These are phyloP conservation scores for Lyophyllum decastes DNA, from an alignment of 768 basidiomycete genomes.

Conservation along the genomic window DNA sequence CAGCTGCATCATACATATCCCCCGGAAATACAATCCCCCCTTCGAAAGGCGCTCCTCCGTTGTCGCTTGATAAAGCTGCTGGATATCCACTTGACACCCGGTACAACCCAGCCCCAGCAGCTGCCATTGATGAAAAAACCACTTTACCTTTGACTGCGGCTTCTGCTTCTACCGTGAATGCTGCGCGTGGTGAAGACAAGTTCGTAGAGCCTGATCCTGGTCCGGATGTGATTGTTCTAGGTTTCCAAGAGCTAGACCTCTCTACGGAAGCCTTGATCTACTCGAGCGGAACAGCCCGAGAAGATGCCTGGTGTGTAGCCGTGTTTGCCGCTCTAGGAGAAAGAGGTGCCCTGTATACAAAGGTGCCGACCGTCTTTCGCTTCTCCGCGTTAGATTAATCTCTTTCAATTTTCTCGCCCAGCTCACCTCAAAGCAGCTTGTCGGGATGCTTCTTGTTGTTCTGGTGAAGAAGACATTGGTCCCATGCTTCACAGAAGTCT, in stretches of 20 bases:
- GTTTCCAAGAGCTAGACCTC: conserved; percentile 80
- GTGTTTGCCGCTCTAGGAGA: conserved; percentile 73
- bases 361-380: conserved; percentile 39
- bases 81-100: conserved; percentile 21
- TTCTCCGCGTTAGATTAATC: background rate
- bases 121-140: no score
- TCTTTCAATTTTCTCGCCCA: conserved; percentile 25
- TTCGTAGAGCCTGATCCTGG: conserved; percentile 33
- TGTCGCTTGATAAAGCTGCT: conserved; percentile 31
- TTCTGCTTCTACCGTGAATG: no score
- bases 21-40: conserved; percentile 36
- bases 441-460: conserved; percentile 78
- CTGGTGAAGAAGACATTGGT: conserved; percentile 58
- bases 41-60: conserved; percentile 34
- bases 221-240: conserved; percentile 74
- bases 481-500: conserved; percentile 54
- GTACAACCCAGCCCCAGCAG: background rate
- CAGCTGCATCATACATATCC: conserved; percentile 1
- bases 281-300: conserved; percentile 56
- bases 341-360: conserved; percentile 61
- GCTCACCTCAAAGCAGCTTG: conserved; percentile 78
- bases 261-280: conserved; percentile 81
- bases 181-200: conserved; percentile 8
- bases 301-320: conserved; percentile 73
- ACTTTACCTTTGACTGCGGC: no score